A percentile compares a stretch with the other conserved stretches of the same genome.
Conservation (phyloP, 2,329 filamentous ascomycete species). For the Pezicula neosporulosa region DNA sequence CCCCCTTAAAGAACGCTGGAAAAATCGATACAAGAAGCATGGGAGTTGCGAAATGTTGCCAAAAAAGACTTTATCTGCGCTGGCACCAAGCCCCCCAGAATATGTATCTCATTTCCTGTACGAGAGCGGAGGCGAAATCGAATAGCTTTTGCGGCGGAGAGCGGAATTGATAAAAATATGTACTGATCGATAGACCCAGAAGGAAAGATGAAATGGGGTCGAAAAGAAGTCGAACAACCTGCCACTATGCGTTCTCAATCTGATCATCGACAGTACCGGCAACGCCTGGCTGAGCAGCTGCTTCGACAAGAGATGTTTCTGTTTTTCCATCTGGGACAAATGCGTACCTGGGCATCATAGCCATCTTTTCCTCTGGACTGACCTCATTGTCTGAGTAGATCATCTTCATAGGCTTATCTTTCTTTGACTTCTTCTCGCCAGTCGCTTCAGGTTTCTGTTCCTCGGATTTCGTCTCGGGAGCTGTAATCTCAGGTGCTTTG, state of each 20-base stretch:
- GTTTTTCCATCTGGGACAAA: slow-evolving; percentile 46
- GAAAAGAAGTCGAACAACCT: slow-evolving; percentile 17
- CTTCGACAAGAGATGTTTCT: slow-evolving; percentile 27
- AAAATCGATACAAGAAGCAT: slow-evolving; percentile 11
- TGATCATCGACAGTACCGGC: slow-evolving; percentile 21
- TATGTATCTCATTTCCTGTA: background rate
- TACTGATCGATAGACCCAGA: slow-evolving; percentile 7
- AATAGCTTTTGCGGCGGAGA: background rate
- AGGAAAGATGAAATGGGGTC: slow-evolving; percentile 8
- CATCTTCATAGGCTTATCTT: slow-evolving; percentile 67
- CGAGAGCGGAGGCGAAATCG: no score
- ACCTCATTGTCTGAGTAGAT: slow-evolving; percentile 77
- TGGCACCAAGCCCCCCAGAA: background rate
- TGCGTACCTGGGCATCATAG: slow-evolving; percentile 71
- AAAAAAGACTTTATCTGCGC: background rate
- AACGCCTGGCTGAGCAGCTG: slow-evolving; percentile 16
- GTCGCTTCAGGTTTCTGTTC: slow-evolving; percentile 33
- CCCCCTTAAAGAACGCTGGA: slow-evolving; percentile 17
- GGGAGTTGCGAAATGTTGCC: slow-evolving; percentile 5
- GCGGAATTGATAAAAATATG: slow-evolving; percentile 1
- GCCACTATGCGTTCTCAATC: slow-evolving; percentile 4
- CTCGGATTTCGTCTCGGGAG: slow-evolving; percentile 29
- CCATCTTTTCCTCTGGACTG: slow-evolving; percentile 90
- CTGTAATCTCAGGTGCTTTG: slow-evolving; percentile 32
- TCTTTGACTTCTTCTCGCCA: slow-evolving; percentile 63